Evolutionary conservation across 2,329 filamentous ascomycete species (phyloP).

Genomic region (Fulvia fulva): DNA sequence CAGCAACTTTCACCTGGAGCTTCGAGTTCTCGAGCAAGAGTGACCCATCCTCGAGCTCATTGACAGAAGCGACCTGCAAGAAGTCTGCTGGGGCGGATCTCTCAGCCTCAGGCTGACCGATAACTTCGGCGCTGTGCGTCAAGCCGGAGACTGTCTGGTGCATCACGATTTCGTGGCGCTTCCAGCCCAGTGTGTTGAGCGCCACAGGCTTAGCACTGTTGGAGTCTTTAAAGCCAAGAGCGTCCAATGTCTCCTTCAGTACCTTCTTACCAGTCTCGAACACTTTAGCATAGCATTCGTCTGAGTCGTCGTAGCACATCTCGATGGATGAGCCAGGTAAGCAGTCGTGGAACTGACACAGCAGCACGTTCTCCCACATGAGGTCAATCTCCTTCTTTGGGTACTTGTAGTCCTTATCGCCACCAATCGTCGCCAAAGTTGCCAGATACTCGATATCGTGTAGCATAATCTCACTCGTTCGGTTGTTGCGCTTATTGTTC

Average conservation of each 20-base stretch:
- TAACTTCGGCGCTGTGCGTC: conserved; percentile 4
- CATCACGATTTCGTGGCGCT: conserved; percentile 43
- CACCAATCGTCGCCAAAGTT: conserved; percentile 74
- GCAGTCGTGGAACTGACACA: conserved; percentile 98
- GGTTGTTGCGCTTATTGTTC: conserved; percentile 95
- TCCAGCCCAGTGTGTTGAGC: conserved; percentile 86
- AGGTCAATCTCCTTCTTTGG: conserved; percentile 90
- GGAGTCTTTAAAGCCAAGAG: conserved; percentile 58
- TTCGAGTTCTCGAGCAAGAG: conserved; percentile 79
- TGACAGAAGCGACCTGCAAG: conserved; percentile 10
- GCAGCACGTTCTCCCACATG: conserved; percentile 89
- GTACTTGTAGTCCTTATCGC: conserved; percentile 69
- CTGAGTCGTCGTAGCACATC: conserved; percentile 97
- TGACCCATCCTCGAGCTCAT: conserved; percentile 36
- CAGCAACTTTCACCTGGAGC: conserved; percentile 66
- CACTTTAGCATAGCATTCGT: conserved; percentile 78
- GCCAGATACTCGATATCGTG: conserved; percentile 85
- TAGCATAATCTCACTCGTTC: conserved; percentile 77
- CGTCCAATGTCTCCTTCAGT: conserved; percentile 63
- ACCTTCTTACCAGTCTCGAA: conserved; percentile 72
- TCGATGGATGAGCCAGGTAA: conserved; percentile 91
- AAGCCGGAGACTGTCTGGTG: conserved; percentile 2
- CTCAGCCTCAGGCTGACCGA: conserved; percentile 14
- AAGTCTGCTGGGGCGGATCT: neutral
- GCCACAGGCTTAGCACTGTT: conserved; percentile 53